Evolutionary conservation across 2,329 filamentous ascomycete species (phyloP).

Genomic region (Fusarium subglutinans): DNA sequence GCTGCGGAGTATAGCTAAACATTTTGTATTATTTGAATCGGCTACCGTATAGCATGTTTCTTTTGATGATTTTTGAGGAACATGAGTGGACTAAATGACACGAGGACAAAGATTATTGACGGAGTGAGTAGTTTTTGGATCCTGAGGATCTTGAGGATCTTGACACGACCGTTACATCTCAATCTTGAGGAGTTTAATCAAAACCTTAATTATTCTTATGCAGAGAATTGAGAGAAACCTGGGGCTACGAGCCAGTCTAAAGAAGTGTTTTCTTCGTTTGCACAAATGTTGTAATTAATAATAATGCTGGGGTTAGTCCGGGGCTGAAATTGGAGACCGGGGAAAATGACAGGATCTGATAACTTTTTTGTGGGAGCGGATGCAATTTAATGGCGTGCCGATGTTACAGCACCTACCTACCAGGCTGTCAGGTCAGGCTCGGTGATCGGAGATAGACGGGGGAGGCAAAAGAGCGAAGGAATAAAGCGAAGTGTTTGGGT

Average conservation of each 20-base stretch:
- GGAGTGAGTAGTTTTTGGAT: background rate
- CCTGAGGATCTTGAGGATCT: background rate
- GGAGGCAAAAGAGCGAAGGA: conserved; percentile 26
- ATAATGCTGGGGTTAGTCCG: background rate
- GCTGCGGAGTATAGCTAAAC: background rate
- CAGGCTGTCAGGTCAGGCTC: conserved; percentile 6
- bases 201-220: background rate
- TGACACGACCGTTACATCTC: background rate
- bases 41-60: background rate
- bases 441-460: conserved; percentile 31
- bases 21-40: conserved; percentile 27
- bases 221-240: background rate
- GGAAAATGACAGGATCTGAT: conserved; percentile 22
- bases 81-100: background rate
- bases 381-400: conserved; percentile 24
- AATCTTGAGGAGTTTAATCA: background rate
- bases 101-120: background rate
- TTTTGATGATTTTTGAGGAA: background rate
- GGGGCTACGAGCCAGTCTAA: background rate
- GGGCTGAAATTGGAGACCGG: background rate
- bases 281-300: background rate
- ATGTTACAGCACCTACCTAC: background rate
- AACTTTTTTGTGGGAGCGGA: conserved; percentile 12
- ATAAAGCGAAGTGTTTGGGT: conserved; percentile 18
- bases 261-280: background rate